Base-by-base conservation (phyloP, 2,329 filamentous ascomycete species). In the Colletotrichum chlorophyti region DNA sequence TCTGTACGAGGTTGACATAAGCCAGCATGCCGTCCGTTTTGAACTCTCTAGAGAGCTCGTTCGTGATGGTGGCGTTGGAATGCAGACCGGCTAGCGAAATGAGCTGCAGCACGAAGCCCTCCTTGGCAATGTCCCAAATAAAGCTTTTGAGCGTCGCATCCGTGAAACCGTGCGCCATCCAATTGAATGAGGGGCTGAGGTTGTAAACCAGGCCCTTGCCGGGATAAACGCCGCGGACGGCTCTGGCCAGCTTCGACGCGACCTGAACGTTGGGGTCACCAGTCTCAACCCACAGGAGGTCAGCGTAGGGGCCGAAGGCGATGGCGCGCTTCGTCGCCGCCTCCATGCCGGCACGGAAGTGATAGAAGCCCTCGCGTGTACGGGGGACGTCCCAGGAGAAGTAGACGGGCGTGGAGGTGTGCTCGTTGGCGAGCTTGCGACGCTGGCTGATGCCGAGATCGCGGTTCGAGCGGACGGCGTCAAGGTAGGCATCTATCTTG, bases 241-340 rank as follows among this genome's bases (percentile, higher is more conserved):
- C 85, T 10, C 84, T 83, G 11, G 91, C 91, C 48, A 99, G 92
- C 47, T 83, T 80, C 4, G 83, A 79, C 0, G 91, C 92, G 29
- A 96, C 91, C 47, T 85, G 74, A 10, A 98, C 91, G 65, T 87
- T 89, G 19, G 95, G 94, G 65, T 95, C 90, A 45, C 91, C 94
- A 1, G 95, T 98, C 79, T 99, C 95, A 43, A 98, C 91, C 95
- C 95, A 99, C 11, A 98, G 83, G 15, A 99, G 88, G 73, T 99
- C 95, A 1, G 95, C 93, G 70, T 91, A 97, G 0, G 94, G 93
- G 0, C 88, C 93, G 68, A 96, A 98, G 45, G 90, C 91, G 60
- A 96, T 88, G 2, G 93, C 93, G 53, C 95, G 91, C 81, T 98
- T 98, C 32, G 92, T 97, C 1, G 95, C 93, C 0, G 93, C 91